Evolutionary conservation across 768 basidiomycete genomes (phyloP).

Genomic region (Leccinum sublutescens): DNA sequence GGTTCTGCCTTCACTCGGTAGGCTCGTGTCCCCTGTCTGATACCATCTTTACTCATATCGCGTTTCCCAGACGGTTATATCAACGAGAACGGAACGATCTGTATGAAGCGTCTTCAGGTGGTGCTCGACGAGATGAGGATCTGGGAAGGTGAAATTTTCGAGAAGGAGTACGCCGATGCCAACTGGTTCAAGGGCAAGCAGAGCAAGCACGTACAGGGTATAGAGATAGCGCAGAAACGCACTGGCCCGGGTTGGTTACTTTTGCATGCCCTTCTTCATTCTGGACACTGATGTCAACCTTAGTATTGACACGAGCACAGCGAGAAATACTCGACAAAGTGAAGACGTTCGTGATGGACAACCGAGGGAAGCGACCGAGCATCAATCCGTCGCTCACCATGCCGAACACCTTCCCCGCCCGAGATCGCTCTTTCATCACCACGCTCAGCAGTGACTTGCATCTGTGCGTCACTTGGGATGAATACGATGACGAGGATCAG

Average conservation of each 20-base stretch:
- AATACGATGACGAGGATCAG: constrained; percentile 80
- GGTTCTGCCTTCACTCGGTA: constrained; percentile 73
- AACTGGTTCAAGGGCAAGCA: constrained; percentile 97
- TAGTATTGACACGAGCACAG: constrained; percentile 73
- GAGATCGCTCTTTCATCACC: constrained; percentile 77
- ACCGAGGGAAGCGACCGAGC: constrained; percentile 33
- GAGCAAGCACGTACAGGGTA: constrained; percentile 62
- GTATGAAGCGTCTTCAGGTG: constrained; percentile 75
- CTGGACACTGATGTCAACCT: not conserved
- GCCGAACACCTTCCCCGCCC: constrained; percentile 75
- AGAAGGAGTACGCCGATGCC: constrained; percentile 85
- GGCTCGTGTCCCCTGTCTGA: constrained; percentile 14
- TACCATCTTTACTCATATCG: constrained; percentile 1
- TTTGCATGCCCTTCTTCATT: not conserved
- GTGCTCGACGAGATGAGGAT: constrained; percentile 85
- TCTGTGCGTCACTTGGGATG: constrained; percentile 86
- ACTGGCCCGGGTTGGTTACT: constrained; percentile 58
- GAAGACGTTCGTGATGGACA: constrained; percentile 65
- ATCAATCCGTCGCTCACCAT: constrained; percentile 52
- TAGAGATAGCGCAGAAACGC: constrained; percentile 59
- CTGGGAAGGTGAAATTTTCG: constrained; percentile 89
- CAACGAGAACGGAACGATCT: constrained; percentile 85
- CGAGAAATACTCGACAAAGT: constrained; percentile 77
- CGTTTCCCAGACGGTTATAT: constrained; percentile 75
- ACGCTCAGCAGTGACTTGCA: constrained; percentile 76